Percentiles rank a stretch among this genome's conserved stretches.
These are phyloP conservation scores for Rehmannia glutinosa DNA, from an alignment of 257 asterid species.

Conservation along the genomic window DNA sequence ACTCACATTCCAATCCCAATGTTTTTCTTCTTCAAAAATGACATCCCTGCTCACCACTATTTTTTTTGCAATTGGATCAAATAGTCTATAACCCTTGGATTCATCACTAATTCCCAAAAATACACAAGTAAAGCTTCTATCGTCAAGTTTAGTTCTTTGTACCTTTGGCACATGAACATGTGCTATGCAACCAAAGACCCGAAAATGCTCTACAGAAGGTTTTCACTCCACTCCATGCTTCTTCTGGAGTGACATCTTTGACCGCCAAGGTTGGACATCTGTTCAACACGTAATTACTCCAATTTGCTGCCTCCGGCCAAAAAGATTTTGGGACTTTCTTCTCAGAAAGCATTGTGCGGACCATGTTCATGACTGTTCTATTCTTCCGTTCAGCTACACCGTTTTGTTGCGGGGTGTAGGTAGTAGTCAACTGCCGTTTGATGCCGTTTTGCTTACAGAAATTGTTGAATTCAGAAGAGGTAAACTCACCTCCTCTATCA, in stretches of 20 bases:
- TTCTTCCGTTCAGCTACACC: not conserved
- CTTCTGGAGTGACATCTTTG: not conserved
- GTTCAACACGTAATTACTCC: not conserved
- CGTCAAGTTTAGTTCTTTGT: not conserved
- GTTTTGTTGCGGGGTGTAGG: not conserved
- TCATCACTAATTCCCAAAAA: constrained; percentile 1
- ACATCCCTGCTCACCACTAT: not conserved
- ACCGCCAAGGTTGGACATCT: not conserved
- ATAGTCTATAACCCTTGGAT: not conserved
- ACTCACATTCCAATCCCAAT: not conserved
- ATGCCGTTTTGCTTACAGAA: not conserved
- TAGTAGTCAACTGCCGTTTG: not conserved
- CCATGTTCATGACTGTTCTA: not conserved
- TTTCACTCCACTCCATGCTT: not conserved
- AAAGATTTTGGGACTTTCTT: not conserved
- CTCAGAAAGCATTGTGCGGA: not conserved
- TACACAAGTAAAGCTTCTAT: not conserved
- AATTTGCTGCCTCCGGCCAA: not conserved
- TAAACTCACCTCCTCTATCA: too few relatives aligned
- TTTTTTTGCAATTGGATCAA: not conserved
- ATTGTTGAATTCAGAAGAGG: not conserved
- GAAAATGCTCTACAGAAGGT: not conserved
- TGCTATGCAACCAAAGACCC: not conserved
- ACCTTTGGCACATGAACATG: not conserved
- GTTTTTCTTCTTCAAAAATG: not conserved